Percentiles rank a stretch among this genome's conserved stretches.
These are phyloP conservation scores for Solanum etuberosum DNA, from an alignment of 257 asterid genomes.

Conservation along the genomic window DNA sequence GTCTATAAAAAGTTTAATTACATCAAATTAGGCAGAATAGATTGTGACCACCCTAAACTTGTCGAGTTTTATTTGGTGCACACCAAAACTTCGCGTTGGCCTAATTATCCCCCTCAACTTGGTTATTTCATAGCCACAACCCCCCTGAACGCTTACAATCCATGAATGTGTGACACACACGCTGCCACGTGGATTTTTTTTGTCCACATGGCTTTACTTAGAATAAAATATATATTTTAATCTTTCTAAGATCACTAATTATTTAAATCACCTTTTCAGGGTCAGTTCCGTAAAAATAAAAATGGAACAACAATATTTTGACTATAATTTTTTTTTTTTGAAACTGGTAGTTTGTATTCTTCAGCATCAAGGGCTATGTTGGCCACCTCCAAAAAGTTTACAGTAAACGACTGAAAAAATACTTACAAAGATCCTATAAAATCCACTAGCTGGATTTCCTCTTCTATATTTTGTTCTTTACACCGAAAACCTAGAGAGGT, in stretches of 20 bases:
- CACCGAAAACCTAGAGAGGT: no score
- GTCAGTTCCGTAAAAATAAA: not conserved
- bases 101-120: not conserved
- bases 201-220: not conserved
- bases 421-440: no score
- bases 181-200: not conserved
- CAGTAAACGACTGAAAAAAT: no score
- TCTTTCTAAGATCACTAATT: not conserved
- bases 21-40: not conserved
- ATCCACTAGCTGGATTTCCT: no score
- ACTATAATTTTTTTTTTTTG: no score
- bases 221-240: no score
- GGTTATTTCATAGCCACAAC: not conserved
- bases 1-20: not conserved
- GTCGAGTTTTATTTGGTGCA: not conserved
- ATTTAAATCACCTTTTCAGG: no score
- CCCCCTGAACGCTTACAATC: not conserved
- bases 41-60: not conserved
- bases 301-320: not conserved
- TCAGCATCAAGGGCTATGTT: no score
- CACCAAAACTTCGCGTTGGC: not conserved
- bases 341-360: no score
- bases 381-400: no score
- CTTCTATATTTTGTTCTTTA: no score
- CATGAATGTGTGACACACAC: not conserved